Evolutionary conservation across 2,329 filamentous ascomycete species (phyloP).

Genomic region (Aureobasidium sp.): DNA sequence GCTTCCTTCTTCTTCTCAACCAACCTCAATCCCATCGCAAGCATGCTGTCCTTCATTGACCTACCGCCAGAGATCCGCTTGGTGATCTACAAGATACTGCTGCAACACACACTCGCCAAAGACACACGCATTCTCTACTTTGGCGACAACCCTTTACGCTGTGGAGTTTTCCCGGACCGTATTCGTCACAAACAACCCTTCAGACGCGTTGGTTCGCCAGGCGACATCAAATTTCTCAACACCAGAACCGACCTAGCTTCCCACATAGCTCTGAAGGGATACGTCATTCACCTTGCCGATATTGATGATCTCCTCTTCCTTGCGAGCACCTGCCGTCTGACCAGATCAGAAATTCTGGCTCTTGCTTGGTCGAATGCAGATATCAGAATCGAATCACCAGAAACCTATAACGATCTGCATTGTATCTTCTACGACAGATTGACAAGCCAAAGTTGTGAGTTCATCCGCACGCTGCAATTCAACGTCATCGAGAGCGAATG

Average conservation of each 20-base stretch:
- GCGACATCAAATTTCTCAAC: background rate
- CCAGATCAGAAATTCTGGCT: background rate
- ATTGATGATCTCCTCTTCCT: background rate
- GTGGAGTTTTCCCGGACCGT: background rate
- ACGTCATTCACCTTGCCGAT: background rate
- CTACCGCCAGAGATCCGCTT: background rate
- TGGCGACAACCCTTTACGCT: background rate
- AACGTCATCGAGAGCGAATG: background rate
- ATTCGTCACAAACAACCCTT: background rate
- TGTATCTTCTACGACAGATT: background rate
- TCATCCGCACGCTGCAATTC: background rate
- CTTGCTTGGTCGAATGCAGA: background rate
- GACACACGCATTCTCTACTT: background rate
- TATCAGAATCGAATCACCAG: background rate
- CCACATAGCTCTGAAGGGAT: rapidly evolving
- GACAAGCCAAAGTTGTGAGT: background rate
- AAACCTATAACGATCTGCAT: background rate
- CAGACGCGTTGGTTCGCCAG: background rate
- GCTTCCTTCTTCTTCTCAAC: no score
- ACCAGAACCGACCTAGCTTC: background rate
- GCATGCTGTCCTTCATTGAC: background rate
- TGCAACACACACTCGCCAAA: background rate
- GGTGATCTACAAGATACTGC: background rate
- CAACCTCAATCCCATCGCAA: background rate
- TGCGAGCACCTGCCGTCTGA: background rate